phyloP scores from a whole-genome alignment of 2,329 filamentous ascomycete genomes.

The Rhynchosporium agropyri region DNA sequence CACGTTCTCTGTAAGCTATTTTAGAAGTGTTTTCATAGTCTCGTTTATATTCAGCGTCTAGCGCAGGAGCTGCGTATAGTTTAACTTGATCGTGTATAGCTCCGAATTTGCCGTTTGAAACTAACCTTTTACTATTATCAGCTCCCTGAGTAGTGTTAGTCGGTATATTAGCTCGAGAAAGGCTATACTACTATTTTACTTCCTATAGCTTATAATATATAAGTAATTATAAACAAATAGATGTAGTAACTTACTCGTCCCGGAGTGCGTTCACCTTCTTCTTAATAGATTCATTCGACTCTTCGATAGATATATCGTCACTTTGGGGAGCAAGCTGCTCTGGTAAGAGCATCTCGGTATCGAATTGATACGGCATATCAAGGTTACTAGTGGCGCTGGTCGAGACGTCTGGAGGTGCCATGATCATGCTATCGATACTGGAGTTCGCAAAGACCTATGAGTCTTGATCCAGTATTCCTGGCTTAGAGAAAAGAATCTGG shows the following conservation, averaged over 20 bases:
- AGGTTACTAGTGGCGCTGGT: background rate
- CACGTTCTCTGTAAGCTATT: constrained; percentile 1
- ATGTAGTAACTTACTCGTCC: background rate
- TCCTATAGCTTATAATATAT: background rate
- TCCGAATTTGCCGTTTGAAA: background rate
- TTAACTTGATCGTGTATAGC: background rate
- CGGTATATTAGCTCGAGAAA: background rate
- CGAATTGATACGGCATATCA: background rate
- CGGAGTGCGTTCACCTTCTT: background rate
- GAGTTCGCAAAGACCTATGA: background rate
- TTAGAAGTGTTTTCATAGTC: constrained; percentile 1
- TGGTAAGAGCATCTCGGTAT: background rate
- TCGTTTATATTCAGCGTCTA: background rate
- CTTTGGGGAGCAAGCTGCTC: background rate
- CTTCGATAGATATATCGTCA: background rate
- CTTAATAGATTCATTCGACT: background rate
- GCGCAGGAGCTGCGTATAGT: background rate
- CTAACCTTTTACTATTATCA: background rate
- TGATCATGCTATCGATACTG: background rate
- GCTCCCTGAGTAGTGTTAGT: background rate
- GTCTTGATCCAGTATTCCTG: background rate
- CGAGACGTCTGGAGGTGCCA: background rate
- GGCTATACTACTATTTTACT: background rate
- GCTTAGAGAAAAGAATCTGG: background rate
- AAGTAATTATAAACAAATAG: background rate